Percentiles rank a stretch among this genome's conserved stretches.
Conservation (phyloP, 352 stramenopile species). For the Phytopythium delawarense region DNA sequence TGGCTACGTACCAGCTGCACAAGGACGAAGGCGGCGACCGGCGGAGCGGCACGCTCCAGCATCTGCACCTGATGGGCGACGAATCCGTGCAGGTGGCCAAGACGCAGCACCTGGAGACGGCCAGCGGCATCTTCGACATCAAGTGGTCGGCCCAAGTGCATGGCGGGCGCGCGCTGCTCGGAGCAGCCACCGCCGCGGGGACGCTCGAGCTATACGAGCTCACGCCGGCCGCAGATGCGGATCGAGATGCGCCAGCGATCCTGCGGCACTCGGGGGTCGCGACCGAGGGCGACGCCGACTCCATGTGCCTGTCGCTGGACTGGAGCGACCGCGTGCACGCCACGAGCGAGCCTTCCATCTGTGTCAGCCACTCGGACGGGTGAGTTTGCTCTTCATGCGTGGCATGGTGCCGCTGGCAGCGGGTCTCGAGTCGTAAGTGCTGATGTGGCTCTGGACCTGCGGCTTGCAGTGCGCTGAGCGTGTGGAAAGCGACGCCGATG, state of each 20-base stretch:
- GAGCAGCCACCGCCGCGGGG: slow-evolving; percentile 53
- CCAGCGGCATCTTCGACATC: slow-evolving; percentile 80
- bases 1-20: slow-evolving; percentile 81
- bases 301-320: slow-evolving; percentile 84
- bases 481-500: slow-evolving; percentile 41
- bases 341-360: slow-evolving; percentile 49
- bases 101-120: slow-evolving; percentile 32
- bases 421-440: neutral
- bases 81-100: slow-evolving; percentile 37
- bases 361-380: slow-evolving; percentile 82
- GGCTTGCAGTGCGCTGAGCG: slow-evolving; percentile 31
- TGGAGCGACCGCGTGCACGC: slow-evolving; percentile 72
- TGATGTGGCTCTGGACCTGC: neutral
- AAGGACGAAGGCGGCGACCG: slow-evolving; percentile 38
- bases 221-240: slow-evolving; percentile 1
- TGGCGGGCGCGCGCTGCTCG: slow-evolving; percentile 50
- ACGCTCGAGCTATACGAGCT: slow-evolving; percentile 67
- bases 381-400: slow-evolving; percentile 12
- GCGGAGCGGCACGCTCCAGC: slow-evolving; percentile 64
- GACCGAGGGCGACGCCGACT: slow-evolving; percentile 26
- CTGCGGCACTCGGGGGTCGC: slow-evolving; percentile 33
- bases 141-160: slow-evolving; percentile 68
- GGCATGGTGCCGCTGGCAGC: neutral
- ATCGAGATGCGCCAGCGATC: neutral
- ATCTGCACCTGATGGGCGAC: slow-evolving; percentile 43